Base-by-base conservation (phyloP, 495 filamentous ascomycete species). In the Talaromyces thailandensis region DNA sequence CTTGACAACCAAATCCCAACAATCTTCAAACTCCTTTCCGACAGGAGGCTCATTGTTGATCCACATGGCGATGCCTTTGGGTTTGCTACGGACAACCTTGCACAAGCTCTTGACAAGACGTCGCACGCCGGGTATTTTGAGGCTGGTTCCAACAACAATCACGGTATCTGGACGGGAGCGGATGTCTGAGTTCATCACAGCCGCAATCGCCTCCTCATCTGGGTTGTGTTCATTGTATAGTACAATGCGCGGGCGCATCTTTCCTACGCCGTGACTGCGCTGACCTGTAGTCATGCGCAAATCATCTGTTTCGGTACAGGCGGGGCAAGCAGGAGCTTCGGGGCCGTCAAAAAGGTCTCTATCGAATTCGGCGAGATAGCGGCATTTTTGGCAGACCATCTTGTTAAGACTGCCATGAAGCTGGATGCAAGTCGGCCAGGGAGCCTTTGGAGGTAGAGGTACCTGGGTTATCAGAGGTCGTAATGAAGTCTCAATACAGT, bases 191-290 rank as follows among this genome's bases (percentile, higher is more conserved):
- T 82, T 85, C 63, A 93, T 89, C 12, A 96, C 91, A 7, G 91
- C 87, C 14, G 94, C 93, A 69, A 98, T 98, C 21, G 94, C 93
- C 64, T 96, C 93, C 55, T 93, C 90, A 64, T 98, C 94, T 1
- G 94, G 93, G 69, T 96, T 96, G 71, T 91, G 88, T 72, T 98
- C 94, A 73, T 98, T 96, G 77, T 98, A 98, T 25, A 98, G 80
- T 2, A 97, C 93, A 73, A 98, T 96, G 24, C 94, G 86, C 18
- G 94, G 94, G 25, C 94, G 86, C 62, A 98, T 79, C 60, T 89
- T 84, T 28, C 94, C 94, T 61, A 98, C 88, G 1, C 94, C 94
- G 71, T 98, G 95, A 70, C 93, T 96, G 57, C 94, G 85, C 71
- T 96, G 92, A 37, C 93, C 93, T 4, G 87, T 87, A n/a, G 83